These are phyloP conservation scores for Musa schizocarpa DNA, from an alignment of 176 grass and related monocot species.

Conservation along the genomic window DNA sequence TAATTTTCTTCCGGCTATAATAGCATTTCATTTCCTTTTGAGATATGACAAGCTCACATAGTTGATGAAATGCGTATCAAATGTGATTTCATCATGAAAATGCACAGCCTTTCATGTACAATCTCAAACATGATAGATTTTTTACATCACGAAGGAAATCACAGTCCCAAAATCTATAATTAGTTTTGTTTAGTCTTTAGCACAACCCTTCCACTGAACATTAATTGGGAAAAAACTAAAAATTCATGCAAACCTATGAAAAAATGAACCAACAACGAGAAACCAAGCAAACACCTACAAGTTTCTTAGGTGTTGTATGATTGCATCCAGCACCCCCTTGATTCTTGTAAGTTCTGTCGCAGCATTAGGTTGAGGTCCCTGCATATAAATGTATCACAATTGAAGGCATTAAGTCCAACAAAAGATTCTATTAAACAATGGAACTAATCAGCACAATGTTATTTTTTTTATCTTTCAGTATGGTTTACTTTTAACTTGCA, in stretches of 20 bases:
- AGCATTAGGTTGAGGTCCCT: conserved; percentile 82
- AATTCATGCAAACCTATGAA: not conserved
- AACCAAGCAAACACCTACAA: conserved; percentile 42
- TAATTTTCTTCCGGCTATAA: not conserved
- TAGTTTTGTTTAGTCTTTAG: too few species aligned
- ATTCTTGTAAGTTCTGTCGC: conserved; percentile 61
- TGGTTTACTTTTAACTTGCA: not conserved
- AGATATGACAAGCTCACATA: not conserved
- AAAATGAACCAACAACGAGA: conserved; percentile 16
- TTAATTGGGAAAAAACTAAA: not conserved
- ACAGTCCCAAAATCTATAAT: not conserved
- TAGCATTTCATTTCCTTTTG: not conserved
- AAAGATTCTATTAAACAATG: not conserved
- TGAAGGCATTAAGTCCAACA: not conserved
- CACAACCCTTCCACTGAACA: not conserved
- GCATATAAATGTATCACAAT: conserved; percentile 21
- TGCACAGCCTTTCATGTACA: not conserved
- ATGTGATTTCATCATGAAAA: not conserved
- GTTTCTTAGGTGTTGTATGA: conserved; percentile 50
- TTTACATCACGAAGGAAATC: not conserved
- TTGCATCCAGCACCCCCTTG: conserved; percentile 55
- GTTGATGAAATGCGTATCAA: too few species aligned
- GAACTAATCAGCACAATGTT: too few species aligned
- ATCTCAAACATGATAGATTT: not conserved
- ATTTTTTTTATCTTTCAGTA: not conserved